Evolutionary conservation across 164 flowering plant genomes (phyloP).

Genomic region (Vitis rotundifolia): DNA sequence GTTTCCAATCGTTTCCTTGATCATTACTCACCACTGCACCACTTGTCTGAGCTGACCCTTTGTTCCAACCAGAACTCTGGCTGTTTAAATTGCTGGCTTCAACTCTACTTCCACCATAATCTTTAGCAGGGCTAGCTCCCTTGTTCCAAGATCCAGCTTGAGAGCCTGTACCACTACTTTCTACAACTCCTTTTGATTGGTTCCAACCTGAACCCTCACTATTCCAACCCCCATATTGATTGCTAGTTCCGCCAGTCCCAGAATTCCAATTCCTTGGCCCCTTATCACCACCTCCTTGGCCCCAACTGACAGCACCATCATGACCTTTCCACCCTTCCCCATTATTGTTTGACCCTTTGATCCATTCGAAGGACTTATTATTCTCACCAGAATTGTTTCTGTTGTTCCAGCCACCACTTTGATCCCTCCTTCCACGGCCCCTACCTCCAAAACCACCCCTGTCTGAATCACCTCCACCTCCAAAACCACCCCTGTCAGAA

Average conservation of each 20-base stretch:
- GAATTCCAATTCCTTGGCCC: constrained; percentile 20
- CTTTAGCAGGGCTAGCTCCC: constrained; percentile 13
- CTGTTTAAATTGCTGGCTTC: no score
- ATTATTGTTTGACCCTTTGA: constrained; percentile 10
- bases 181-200: constrained; percentile 3
- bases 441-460: constrained; percentile 37
- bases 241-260: constrained; percentile 13
- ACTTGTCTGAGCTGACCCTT: constrained; percentile 1
- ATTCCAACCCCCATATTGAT: constrained; percentile 24
- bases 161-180: constrained; percentile 10
- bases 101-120: constrained; percentile 5
- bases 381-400: constrained; percentile 21
- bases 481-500: constrained; percentile 31
- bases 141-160: constrained; percentile 22
- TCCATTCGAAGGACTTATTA: constrained; percentile 21
- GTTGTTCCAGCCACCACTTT: constrained; percentile 26
- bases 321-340: constrained; percentile 20
- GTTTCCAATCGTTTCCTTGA: constrained; percentile 1
- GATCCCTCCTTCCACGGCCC: constrained; percentile 35
- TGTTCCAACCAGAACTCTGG: background rate
- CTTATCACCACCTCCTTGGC: constrained; percentile 22
- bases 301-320: constrained; percentile 18
- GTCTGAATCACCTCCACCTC: constrained; percentile 32
- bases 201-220: constrained; percentile 21
- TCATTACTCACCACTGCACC: constrained; percentile 8